Conservation (phyloP, 140 eudicot species). For the Oenanthe javanica region DNA sequence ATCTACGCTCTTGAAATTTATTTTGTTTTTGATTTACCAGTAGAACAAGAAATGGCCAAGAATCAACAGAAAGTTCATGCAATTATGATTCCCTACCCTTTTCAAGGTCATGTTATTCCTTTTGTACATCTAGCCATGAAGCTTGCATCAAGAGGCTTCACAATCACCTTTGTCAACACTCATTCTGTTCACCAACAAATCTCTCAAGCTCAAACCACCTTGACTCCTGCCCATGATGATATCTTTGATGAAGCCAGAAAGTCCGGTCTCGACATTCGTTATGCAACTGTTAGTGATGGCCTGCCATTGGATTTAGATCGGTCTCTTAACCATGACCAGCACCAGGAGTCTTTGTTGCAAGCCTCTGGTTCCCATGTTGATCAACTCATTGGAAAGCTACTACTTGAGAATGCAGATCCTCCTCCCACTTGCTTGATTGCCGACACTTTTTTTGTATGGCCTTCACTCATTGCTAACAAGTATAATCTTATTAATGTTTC, state of each 20-base stretch:
- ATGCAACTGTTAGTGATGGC: constrained; percentile 57
- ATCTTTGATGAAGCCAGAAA: constrained; percentile 44
- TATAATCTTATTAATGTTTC: constrained; percentile 48
- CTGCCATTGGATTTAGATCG: constrained; percentile 61
- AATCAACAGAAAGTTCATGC: constrained; percentile 32
- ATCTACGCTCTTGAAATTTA: not conserved
- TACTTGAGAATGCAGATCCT: constrained; percentile 19
- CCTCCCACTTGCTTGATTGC: constrained; percentile 45
- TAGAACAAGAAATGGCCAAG: not conserved
- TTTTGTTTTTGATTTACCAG: not conserved
- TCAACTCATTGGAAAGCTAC: constrained; percentile 38
- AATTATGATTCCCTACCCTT: constrained; percentile 46
- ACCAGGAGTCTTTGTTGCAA: constrained; percentile 43
- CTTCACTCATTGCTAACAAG: constrained; percentile 40
- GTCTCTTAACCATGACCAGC: constrained; percentile 65
- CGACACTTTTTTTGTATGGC: constrained; percentile 66
- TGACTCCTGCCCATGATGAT: constrained; percentile 17
- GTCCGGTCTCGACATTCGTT: constrained; percentile 65
- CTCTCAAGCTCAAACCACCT: constrained; percentile 21
- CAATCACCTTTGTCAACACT: constrained; percentile 54
- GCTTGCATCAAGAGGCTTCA: constrained; percentile 53
- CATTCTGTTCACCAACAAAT: constrained; percentile 47
- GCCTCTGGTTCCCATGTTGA: constrained; percentile 54
- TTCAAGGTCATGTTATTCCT: constrained; percentile 69
- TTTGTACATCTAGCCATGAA: constrained; percentile 47